Percentiles rank a stretch among this genome's conserved stretches.
Evolutionary conservation across 768 basidiomycete genomes (phyloP).

Genomic region (Termitomyces sp.): DNA sequence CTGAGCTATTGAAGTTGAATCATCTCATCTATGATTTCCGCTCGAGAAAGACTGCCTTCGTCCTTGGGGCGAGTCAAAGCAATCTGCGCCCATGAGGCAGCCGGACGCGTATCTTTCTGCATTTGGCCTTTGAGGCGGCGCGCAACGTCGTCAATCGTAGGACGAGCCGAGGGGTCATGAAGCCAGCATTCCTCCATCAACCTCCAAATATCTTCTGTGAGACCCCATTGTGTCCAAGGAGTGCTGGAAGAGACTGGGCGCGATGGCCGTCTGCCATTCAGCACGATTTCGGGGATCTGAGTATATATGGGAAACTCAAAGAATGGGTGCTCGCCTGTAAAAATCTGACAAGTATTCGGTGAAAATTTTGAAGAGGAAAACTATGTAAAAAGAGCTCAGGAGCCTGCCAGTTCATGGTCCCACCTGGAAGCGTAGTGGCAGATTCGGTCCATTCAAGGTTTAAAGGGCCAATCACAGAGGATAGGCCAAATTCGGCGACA

Average conservation of each 20-base stretch:
- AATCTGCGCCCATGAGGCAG: neutral
- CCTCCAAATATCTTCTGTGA: too few relatives aligned
- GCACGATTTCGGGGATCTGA: neutral
- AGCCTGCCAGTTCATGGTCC: neutral
- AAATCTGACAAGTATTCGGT: neutral
- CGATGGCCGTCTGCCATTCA: neutral
- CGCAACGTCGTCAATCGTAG: neutral
- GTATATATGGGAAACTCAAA: neutral
- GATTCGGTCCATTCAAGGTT: neutral
- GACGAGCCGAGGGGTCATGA: too few relatives aligned
- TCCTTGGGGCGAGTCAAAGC: neutral
- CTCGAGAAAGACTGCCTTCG: neutral
- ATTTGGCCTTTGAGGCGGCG: constrained; percentile 43
- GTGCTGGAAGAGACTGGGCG: neutral
- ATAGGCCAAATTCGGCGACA: constrained; percentile 1
- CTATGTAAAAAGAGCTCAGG: neutral
- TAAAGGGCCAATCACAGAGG: neutral
- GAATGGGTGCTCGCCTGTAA: neutral
- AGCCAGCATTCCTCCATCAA: too few relatives aligned
- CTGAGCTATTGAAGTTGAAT: neutral
- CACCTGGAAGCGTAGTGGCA: neutral
- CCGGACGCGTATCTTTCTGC: too few relatives aligned
- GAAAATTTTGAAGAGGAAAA: neutral
- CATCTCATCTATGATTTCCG: neutral
- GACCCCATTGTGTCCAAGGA: neutral